phyloP scores from a whole-genome alignment of 192 early-diverging fungal genomes.

The Umbelopsis sp. region DNA sequence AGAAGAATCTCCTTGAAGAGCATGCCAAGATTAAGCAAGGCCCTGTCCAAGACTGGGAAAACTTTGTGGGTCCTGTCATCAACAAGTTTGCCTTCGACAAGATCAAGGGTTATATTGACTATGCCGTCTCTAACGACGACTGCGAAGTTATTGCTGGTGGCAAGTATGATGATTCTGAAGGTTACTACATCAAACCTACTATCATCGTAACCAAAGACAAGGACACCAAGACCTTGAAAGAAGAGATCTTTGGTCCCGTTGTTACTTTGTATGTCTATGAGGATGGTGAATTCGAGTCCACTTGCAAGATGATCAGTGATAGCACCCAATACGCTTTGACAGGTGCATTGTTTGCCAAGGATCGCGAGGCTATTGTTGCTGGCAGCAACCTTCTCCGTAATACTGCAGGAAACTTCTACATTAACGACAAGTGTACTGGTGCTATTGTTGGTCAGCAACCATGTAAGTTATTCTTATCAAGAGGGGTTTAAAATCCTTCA shows the following conservation, averaged over 20 bases:
- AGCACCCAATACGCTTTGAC: slow-evolving; percentile 91
- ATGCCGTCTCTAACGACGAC: slow-evolving; percentile 64
- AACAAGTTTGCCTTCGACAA: slow-evolving; percentile 92
- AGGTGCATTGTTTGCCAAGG: slow-evolving; percentile 87
- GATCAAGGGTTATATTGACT: slow-evolving; percentile 89
- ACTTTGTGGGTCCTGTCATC: slow-evolving; percentile 91
- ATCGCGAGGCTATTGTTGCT: slow-evolving; percentile 75
- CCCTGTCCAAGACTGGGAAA: slow-evolving; percentile 79
- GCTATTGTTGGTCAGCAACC: slow-evolving; percentile 98
- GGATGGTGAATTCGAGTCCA: slow-evolving; percentile 74
- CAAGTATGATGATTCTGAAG: slow-evolving; percentile 79
- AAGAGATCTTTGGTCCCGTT: slow-evolving; percentile 98
- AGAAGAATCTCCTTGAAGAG: slow-evolving; percentile 61
- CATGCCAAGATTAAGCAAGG: slow-evolving; percentile 83
- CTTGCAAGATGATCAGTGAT: slow-evolving; percentile 72
- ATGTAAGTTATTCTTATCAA: slow-evolving; percentile 34
- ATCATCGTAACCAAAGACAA: slow-evolving; percentile 86
- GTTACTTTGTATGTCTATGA: slow-evolving; percentile 92
- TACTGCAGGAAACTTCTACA: slow-evolving; percentile 96
- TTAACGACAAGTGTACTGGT: slow-evolving; percentile 99
- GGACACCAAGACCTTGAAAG: slow-evolving; percentile 80
- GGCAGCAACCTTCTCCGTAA: slow-evolving; percentile 80
- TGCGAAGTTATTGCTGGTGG: slow-evolving; percentile 92
- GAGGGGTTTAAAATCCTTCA: neutral
- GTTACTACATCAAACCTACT: slow-evolving; percentile 93